Base-by-base conservation (phyloP, 805 yeast genomes). In the Peterozyma xylosa region DNA sequence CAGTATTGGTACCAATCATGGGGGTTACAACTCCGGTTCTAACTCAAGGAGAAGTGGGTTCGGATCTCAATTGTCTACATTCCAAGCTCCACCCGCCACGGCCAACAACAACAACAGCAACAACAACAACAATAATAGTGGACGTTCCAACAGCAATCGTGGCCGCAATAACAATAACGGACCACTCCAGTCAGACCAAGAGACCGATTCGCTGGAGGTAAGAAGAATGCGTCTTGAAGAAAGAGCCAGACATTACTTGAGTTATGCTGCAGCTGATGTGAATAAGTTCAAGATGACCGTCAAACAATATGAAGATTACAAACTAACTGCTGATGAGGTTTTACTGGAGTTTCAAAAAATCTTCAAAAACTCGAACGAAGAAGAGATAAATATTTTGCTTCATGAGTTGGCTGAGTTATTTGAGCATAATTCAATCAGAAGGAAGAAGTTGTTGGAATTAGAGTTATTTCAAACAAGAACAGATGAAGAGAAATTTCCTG, bases 191-290 rank as follows among this genome's bases (percentile, higher is more conserved):
- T 45, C 47, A 9, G 45, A 48, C 4, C 59, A 53, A 17, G 66
- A 62, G 21, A 55, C 51, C n/a, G 76, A 72, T 43, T 60, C 77
- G 1, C 59, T 62, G 10, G 77, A 73, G 30, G 62, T 70, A 36
- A 84, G 78, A 51, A 72, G 67, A 48, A 63, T 71, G 56, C 72
- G 96, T 51, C 69, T 88, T 29, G 91, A 85, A 49, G 95, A 87
- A 58, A 70, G 96, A 55, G 96, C 96, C 1, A 80, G 82, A 57
- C 89, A 85, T 58, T 86, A 87, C 57, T 62, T 86, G 42, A 70
- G 76, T 42, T 78, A 82, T 51, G 70, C 80, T 29, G 59, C 59
- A 11, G 58, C 62, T 6, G 67, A 67, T 9, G 68, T 80, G 49
- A 65, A 66, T 9, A 55, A 64, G 42, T 88, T 87, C 58, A 56